phyloP scores from a whole-genome alignment of 2,329 filamentous ascomycete species.

The Fusarium tupiense region DNA sequence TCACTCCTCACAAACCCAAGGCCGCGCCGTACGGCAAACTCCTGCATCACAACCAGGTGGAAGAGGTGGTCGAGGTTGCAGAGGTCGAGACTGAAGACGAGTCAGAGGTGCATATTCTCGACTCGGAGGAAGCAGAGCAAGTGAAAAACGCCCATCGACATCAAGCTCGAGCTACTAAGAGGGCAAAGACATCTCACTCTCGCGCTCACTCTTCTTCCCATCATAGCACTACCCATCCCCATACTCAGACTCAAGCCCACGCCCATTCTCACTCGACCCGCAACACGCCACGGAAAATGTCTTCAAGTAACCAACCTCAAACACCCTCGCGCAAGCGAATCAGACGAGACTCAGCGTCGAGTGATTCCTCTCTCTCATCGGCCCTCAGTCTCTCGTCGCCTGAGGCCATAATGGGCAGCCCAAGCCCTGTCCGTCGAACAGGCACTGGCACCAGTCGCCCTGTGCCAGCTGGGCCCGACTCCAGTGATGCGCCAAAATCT shows the following conservation, averaged over 20 bases:
- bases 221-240: neutral
- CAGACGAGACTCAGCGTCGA: conserved; percentile 51
- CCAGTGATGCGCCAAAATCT: conserved; percentile 51
- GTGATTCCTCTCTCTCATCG: conserved; percentile 56
- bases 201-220: conserved; percentile 32
- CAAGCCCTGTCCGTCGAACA: conserved; percentile 44
- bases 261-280: conserved; percentile 34
- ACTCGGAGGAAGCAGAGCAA: conserved; percentile 19
- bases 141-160: conserved; percentile 13
- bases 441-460: conserved; percentile 38
- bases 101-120: conserved; percentile 9
- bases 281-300: conserved; percentile 43
- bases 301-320: conserved; percentile 39
- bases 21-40: conserved; percentile 61
- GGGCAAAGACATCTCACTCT: conserved; percentile 48
- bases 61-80: conserved; percentile 26
- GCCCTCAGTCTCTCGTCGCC: conserved; percentile 53
- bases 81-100: conserved; percentile 10
- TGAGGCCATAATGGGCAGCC: conserved; percentile 45
- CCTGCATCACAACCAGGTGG: conserved; percentile 49
- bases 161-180: conserved; percentile 48
- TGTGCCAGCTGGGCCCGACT: conserved; percentile 37
- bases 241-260: conserved; percentile 23
- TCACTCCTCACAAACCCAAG: conserved; percentile 57
- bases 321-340: conserved; percentile 51